A percentile compares a stretch with the other conserved stretches of the same genome.
Evolutionary conservation across 805 yeast species (phyloP).

Genomic region (Scheffersomyces coipomensis): DNA sequence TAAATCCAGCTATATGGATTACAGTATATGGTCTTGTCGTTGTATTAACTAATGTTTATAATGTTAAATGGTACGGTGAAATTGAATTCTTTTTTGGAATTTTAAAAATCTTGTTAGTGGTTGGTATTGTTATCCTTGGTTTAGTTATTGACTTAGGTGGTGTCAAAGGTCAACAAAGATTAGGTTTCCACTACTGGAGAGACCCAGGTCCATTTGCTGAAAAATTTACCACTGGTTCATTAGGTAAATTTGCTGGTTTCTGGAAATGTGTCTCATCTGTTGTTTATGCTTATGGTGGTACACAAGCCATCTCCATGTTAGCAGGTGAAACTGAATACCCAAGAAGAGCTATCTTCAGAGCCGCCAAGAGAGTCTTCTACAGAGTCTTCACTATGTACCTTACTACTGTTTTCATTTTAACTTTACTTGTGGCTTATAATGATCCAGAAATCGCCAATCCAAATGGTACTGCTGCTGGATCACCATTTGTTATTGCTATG

Average conservation of each 20-base stretch:
- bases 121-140: constrained; percentile 15
- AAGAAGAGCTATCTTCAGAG: constrained; percentile 25
- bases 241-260: constrained; percentile 24
- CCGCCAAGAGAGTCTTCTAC: constrained; percentile 27
- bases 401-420: constrained; percentile 27
- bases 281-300: constrained; percentile 35
- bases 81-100: constrained; percentile 24
- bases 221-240: constrained; percentile 15
- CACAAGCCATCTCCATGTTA: constrained; percentile 19
- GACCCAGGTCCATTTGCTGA: constrained; percentile 32
- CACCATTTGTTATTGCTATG: constrained; percentile 42
- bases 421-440: constrained; percentile 30
- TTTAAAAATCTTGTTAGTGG: constrained; percentile 20
- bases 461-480: constrained; percentile 39
- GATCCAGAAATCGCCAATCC: constrained; percentile 22
- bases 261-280: constrained; percentile 36
- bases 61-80: constrained; percentile 35
- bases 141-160: constrained; percentile 24
- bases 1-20: constrained; percentile 46
- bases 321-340: constrained; percentile 35
- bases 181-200: constrained; percentile 41
- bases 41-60: constrained; percentile 30
- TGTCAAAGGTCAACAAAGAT: constrained; percentile 17
- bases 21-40: constrained; percentile 39
- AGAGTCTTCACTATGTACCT: constrained; percentile 29